Base-by-base conservation (phyloP, 306 rosid species). In the Vachellia pachyceras region DNA sequence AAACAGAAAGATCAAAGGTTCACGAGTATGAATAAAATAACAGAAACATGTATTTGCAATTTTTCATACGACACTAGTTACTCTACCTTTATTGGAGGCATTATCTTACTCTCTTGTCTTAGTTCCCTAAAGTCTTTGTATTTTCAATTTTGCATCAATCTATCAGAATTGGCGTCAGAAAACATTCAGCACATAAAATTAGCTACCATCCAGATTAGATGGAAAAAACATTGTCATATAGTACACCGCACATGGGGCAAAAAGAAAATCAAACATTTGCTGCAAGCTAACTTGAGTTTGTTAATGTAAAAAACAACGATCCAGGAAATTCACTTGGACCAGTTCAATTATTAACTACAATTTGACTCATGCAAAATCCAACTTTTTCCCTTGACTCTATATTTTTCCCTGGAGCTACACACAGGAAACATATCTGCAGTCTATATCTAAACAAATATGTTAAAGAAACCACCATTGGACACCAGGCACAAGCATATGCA, bases 201-300 rank as follows among this genome's bases (percentile, higher is more conserved):
- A 58, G 60, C 66, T 49, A 81, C 36, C 29, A 12, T 13, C 22
- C 45, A 17, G 23, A 72, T 7, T 52, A 13, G 72, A 66, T 49
- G 61, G 44, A 74, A 45, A 79, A 58, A 57, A 68, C 39, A 15
- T 46, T 70, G 60, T 39, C 41, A 70, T 33, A 67, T 45, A 64
- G 33, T 60, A 18, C 70, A 75, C 5, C 70, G 41, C n/a, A 25
- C 3, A 46, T 22, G 23, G 15, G 40, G 46, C 22, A 80, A 80
- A 76, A 64, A 42, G 67, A 71, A 76, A 76, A 80, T 41, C 29
- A 69, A 69, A 84, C 50, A 80, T 41, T 61, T 75, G 14, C 49
- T 15, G 45, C 66, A 65, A n/a, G 44, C 69, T 69, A 44, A 50
- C 37, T 44, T 46, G 50, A 57, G 58, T 72, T 18, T 57, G 77